These are phyloP conservation scores for Ambispora gerdemannii DNA, from an alignment of 192 early-diverging fungal species.

Conservation along the genomic window DNA sequence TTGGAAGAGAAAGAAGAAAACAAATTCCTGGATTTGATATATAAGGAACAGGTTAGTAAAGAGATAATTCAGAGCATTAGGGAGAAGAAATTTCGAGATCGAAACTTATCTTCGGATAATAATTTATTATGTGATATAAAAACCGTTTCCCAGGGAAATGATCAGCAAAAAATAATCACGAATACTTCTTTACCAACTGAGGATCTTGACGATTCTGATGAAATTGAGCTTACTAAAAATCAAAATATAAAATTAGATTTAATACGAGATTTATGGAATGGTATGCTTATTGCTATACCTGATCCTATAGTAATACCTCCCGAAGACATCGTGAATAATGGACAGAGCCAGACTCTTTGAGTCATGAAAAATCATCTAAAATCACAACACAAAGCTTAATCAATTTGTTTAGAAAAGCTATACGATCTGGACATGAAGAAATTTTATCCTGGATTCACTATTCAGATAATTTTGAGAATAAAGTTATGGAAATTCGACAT, in stretches of 20 bases:
- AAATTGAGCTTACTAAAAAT: constrained; percentile 19
- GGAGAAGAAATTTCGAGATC: constrained; percentile 1
- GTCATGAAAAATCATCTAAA: not conserved
- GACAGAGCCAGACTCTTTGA: not conserved
- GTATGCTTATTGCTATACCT: not conserved
- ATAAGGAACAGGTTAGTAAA: constrained; percentile 23
- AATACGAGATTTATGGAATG: not conserved
- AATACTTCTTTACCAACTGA: not conserved
- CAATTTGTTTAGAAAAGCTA: not conserved
- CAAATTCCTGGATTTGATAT: constrained; percentile 5
- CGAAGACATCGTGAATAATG: not conserved
- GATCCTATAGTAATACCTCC: not conserved
- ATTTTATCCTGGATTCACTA: constrained; percentile 19
- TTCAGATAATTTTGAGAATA: not conserved
- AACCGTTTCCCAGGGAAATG: constrained; percentile 16
- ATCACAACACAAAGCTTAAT: not conserved
- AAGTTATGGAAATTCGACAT: not conserved
- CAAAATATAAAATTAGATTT: constrained; percentile 10
- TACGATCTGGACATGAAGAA: constrained; percentile 12
- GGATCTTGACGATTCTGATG: not conserved
- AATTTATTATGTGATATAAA: constrained; percentile 27
- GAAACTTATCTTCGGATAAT: constrained; percentile 27
- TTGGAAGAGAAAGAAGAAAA: constrained; percentile 25
- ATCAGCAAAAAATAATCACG: no score
- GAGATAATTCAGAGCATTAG: constrained; percentile 9